Percentiles rank a stretch among this genome's conserved stretches.
These are phyloP conservation scores for Botrytis porri DNA, from an alignment of 2,329 filamentous ascomycete species.

Conservation along the genomic window DNA sequence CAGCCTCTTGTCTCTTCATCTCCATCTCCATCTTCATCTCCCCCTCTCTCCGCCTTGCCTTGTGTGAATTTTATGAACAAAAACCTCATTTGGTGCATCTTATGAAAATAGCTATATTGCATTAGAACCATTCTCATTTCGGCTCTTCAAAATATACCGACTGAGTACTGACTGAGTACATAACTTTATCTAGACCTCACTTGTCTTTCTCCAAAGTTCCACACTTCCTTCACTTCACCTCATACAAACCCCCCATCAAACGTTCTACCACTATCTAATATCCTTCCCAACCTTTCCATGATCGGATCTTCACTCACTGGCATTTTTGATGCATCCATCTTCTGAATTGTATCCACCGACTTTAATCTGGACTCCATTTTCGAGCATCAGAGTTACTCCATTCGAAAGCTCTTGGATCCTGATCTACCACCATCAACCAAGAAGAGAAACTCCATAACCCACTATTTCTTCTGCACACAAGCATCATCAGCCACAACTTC, in stretches of 20 bases:
- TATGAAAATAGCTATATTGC: neutral
- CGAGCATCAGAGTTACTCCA: neutral
- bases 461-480: slow-evolving; percentile 10
- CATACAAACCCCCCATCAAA: neutral
- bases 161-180: neutral
- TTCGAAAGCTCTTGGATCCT: neutral
- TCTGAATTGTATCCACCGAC: neutral
- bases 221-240: neutral
- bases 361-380: neutral
- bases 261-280: neutral
- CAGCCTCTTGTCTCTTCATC: neutral
- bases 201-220: neutral
- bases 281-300: neutral
- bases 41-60: neutral
- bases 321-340: neutral
- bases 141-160: neutral
- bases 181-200: neutral
- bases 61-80: neutral
- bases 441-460: neutral
- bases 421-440: neutral
- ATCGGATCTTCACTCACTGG: neutral
- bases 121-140: neutral
- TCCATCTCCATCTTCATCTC: neutral
- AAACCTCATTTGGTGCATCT: neutral
- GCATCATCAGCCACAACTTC: slow-evolving; percentile 3